Conservation (phyloP, 164 flowering plant species). For the Magnolia officinalis region DNA sequence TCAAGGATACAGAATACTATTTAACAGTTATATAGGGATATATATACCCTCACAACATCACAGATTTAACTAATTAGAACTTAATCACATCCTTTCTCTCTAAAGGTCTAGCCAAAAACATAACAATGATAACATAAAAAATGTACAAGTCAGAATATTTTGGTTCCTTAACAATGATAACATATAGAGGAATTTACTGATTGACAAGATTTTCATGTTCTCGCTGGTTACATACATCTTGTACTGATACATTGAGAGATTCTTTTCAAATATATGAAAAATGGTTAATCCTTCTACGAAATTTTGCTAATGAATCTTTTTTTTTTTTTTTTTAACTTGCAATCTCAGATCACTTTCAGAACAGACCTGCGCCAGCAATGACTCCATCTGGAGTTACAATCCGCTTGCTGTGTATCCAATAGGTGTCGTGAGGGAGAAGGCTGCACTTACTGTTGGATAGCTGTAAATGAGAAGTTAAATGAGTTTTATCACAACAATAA, state of each 20-base stretch:
- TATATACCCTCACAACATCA: no score
- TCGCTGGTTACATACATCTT: not conserved
- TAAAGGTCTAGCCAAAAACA: no score
- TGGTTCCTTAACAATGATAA: no score
- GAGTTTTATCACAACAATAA: not conserved
- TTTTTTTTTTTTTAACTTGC: no score
- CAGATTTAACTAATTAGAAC: no score
- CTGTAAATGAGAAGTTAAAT: slow-evolving; percentile 28
- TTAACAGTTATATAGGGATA: no score
- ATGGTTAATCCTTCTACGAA: not conserved
- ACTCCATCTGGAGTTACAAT: slow-evolving; percentile 75
- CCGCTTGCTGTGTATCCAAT: slow-evolving; percentile 76
- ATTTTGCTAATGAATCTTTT: no score
- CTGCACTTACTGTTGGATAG: slow-evolving; percentile 49
- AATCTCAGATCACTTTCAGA: not conserved
- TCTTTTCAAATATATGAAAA: not conserved
- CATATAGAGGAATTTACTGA: no score
- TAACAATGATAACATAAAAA: no score
- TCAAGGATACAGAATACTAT: no score
- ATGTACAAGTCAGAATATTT: no score
- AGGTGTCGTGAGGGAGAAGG: slow-evolving; percentile 62
- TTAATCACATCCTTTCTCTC: no score
- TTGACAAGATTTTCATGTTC: not conserved
- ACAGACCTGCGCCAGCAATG: slow-evolving; percentile 86
- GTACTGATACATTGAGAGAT: not conserved